phyloP scores from a whole-genome alignment of 768 basidiomycete species.

The Cantharellus anzutake region DNA sequence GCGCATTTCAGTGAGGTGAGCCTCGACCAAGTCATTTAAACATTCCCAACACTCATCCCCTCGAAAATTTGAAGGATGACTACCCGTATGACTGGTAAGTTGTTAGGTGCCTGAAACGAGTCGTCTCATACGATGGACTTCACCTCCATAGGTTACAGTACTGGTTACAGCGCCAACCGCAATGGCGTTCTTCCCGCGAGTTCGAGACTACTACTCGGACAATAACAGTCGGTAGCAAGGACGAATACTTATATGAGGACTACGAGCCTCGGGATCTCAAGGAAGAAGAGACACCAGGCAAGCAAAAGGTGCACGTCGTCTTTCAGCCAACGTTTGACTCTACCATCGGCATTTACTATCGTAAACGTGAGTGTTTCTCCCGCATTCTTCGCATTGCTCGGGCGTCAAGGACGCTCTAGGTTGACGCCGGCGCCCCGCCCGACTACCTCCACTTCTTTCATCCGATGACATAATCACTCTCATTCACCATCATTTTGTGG shows the following conservation, averaged over 20 bases:
- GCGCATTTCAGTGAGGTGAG: neutral
- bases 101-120: neutral
- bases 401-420: neutral
- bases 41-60: neutral
- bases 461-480: neutral
- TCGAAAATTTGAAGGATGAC: neutral
- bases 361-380: neutral
- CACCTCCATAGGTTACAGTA: neutral
- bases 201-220: neutral
- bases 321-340: neutral
- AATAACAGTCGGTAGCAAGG: neutral
- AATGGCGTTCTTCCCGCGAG: neutral
- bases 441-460: neutral
- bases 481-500: neutral
- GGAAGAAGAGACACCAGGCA: neutral
- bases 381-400: neutral
- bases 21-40: neutral
- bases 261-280: neutral
- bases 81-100: neutral
- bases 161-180: neutral
- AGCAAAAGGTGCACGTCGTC: slow-evolving; percentile 1
- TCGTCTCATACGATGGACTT: neutral
- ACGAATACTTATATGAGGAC: neutral
- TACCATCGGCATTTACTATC: neutral
- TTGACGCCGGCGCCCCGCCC: neutral